phyloP scores from a whole-genome alignment of 2,329 filamentous ascomycete species.

The Fusarium tuaranense region DNA sequence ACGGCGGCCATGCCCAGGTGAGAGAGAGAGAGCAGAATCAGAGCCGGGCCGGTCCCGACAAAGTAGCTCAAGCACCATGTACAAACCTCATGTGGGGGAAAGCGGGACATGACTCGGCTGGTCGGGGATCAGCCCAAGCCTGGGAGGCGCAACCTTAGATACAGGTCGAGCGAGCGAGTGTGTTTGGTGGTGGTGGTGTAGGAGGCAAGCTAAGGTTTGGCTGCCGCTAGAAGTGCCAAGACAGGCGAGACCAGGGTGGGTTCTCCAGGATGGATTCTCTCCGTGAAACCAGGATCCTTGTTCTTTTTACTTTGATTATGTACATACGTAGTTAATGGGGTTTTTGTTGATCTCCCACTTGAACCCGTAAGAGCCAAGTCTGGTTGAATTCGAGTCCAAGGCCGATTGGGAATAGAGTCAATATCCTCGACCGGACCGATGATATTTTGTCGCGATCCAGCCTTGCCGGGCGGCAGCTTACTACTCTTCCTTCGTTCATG shows the following conservation, averaged over 20 bases:
- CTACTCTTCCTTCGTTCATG: neutral
- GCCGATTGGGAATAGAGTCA: constrained; percentile 14
- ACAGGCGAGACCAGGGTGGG: constrained; percentile 15
- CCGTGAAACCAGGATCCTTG: neutral
- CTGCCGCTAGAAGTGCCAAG: constrained; percentile 30
- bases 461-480: constrained; percentile 3
- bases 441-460: neutral
- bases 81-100: constrained; percentile 39
- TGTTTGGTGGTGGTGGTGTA: neutral
- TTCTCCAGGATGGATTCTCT: constrained; percentile 2
- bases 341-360: neutral
- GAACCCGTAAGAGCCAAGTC: neutral
- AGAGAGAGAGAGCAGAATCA: neutral
- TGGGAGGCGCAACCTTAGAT: neutral
- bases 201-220: neutral
- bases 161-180: neutral
- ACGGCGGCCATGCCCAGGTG: neutral
- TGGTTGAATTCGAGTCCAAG: neutral
- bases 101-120: constrained; percentile 41
- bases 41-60: constrained; percentile 31
- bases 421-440: neutral
- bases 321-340: neutral
- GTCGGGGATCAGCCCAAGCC: constrained; percentile 7
- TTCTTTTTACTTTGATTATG: neutral
- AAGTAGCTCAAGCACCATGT: constrained; percentile 14